Percentiles rank a stretch among this genome's conserved stretches.
These are phyloP conservation scores for Phytopythium delawarense DNA, from an alignment of 352 stramenopile species.

Conservation along the genomic window DNA sequence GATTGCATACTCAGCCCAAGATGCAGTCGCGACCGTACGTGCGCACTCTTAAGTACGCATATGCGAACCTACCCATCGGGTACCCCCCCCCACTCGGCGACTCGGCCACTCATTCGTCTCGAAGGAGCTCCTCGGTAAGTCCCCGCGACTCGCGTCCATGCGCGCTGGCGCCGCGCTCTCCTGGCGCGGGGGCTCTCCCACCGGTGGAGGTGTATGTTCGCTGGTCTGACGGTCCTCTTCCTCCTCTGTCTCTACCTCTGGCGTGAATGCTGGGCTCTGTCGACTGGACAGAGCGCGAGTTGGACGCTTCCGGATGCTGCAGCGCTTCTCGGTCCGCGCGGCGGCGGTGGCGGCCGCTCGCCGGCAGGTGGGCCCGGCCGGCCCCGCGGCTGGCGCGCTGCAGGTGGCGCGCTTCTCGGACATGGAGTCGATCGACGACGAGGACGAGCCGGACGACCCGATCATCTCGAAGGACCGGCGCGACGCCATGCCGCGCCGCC, in stretches of 20 bases:
- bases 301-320: slow-evolving; percentile 25
- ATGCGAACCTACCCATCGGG: too few relatives aligned
- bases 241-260: neutral
- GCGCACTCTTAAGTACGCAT: too few relatives aligned
- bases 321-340: slow-evolving; percentile 52
- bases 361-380: slow-evolving; percentile 13
- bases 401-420: slow-evolving; percentile 45
- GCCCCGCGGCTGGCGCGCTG: slow-evolving; percentile 20
- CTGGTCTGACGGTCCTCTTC: neutral
- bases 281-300: neutral
- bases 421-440: slow-evolving; percentile 53
- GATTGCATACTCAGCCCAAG: slow-evolving; percentile 4
- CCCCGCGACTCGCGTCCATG: too few relatives aligned
- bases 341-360: slow-evolving; percentile 23
- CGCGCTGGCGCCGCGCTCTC: neutral
- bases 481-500: slow-evolving; percentile 52
- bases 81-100: slow-evolving; percentile 10
- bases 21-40: neutral
- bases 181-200: neutral
- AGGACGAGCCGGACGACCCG: slow-evolving; percentile 65
- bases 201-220: neutral
- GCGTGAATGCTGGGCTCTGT: neutral
- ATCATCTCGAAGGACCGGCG: slow-evolving; percentile 66
- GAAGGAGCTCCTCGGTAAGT: slow-evolving; percentile 5
- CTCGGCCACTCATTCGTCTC: slow-evolving; percentile 30